Evolutionary conservation across 169 alveolate genomes (phyloP).

Genomic region (Plasmodium vinckei): DNA sequence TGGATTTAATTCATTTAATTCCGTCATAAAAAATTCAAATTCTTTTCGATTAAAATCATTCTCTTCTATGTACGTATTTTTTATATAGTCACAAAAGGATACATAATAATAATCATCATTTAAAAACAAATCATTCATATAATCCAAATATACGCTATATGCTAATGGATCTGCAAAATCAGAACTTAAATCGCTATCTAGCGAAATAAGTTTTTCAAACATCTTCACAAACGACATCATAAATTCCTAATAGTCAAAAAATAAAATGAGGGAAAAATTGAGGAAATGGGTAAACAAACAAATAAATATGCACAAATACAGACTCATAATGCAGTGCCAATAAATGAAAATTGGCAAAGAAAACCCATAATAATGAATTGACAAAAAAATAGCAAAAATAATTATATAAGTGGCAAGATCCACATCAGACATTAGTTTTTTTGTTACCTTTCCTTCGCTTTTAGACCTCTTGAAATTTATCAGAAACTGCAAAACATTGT

Average conservation of each 20-base stretch:
- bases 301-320: conserved; percentile 3
- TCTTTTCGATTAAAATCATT: conserved; percentile 20
- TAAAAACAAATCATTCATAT: conserved; percentile 48
- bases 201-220: conserved; percentile 36
- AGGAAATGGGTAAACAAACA: not conserved
- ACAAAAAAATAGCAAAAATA: too few species aligned
- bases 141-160: conserved; percentile 34
- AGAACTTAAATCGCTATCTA: conserved; percentile 21
- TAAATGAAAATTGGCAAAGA: too few species aligned
- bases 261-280: not conserved
- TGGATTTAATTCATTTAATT: conserved; percentile 47
- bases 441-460: conserved; percentile 57
- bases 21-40: conserved; percentile 28
- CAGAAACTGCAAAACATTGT: conserved; percentile 59
- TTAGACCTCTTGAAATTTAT: conserved; percentile 57
- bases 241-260: conserved; percentile 47
- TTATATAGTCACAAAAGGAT: conserved; percentile 52
- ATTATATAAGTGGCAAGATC: too few species aligned
- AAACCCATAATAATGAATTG: too few species aligned
- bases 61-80: conserved; percentile 24
- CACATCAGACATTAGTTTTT: too few species aligned
- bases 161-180: conserved; percentile 46
- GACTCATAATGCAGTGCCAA: not conserved
- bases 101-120: conserved; percentile 69
- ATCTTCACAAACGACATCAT: conserved; percentile 57